Base-by-base conservation (phyloP, 768 basidiomycete species). In the Tylopilus plumbeoviolaceoides region DNA sequence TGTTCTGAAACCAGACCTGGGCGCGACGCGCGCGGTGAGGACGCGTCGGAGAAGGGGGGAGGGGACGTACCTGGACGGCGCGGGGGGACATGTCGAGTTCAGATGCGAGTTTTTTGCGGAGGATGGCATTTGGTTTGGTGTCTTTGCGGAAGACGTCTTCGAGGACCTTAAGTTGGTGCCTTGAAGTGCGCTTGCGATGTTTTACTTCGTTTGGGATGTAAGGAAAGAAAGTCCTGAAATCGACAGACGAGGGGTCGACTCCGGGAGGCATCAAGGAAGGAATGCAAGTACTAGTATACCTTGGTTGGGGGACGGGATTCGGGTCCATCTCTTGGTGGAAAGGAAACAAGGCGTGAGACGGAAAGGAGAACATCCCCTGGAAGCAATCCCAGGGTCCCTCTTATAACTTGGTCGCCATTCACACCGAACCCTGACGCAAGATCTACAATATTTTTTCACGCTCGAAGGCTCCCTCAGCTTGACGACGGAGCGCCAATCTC, bases 201-300 rank as follows among this genome's bases (percentile, higher is more conserved):
- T 95, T 95, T 73, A 97, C 90, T 74, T 95, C 87, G 72, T 90
- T 91, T 51, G 90, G 90, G 47, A 85, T 83, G 72, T 89, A 92
- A n/a, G 88, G 85, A 60, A 86, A 90, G 74, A 91, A 91, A 39
- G 87, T 84, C 63, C 86, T 83, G 66, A 88, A 86, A 78, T 89
- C 87, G 69, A 85, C 83, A 59, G 80, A 73, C 36, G 62, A 50
- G 60, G 85, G 83, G 75, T 89, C 87, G 67, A 80, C 73, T 52
- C 73, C 75, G 62, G 74, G 77, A 57, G 74, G 77, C 65, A 76
- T 69, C 68, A 76, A 72, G 59, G 73, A 73, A 60, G 76, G 73
- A 66, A 76, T 72, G 66, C 72, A 75, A 59, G 75, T 72, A 59
- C 59, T 64, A 56, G 63, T 61, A 55, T 71, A 69, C 63, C 68